Base-by-base conservation (phyloP, 306 rosid genomes). In the Cercis canadensis region DNA sequence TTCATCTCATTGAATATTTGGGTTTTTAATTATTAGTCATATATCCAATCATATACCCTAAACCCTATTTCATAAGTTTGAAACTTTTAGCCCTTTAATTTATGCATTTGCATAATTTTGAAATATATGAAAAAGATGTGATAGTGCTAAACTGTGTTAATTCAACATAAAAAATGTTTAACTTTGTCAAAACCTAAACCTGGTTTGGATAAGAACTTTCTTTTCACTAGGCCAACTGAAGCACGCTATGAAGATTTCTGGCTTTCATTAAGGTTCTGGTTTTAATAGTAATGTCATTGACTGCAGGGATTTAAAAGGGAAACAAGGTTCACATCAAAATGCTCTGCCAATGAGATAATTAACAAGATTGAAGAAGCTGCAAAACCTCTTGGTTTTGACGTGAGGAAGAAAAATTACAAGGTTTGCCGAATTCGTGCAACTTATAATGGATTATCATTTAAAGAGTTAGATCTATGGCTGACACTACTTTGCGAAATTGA, bases 331-430 rank as follows among this genome's bases (percentile, higher is more conserved):
- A 94, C 99, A 34, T 94, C 99, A 4, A 89, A 77, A 80, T 84
- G 97, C 60, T 62, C 99, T 15, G 92, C 99, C 1, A 79, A 94
- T 56, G 99, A 91, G 81, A 94, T 94, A 73, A 86, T 94, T 72
- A 78, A 63, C 81, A 94, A 94, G 85, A 94, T 94, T 21, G 99
- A 94, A 78, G 92, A 91, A 78, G 99, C 99, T 40, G 99, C 95
- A 63, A 94, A 91, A 75, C 97, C 99, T 59, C 97, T 94, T 75
- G 99, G 99, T 67, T 94, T 90, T 72, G 99, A 91, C 24, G 99
- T 94, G 53, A 92, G 91, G 65, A 94, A 94, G 87, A 94, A 91
- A 82, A 91, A 94, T 74, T 94, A 87, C 86, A 94, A 94, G 95
- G 99, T 86, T 73, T 76, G 82, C 67, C 43, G 24, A 67, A 57